Percentiles rank a stretch among this genome's conserved stretches.
phyloP scores from a whole-genome alignment of 179 eudicot genomes.

The Drosera spatulata region DNA sequence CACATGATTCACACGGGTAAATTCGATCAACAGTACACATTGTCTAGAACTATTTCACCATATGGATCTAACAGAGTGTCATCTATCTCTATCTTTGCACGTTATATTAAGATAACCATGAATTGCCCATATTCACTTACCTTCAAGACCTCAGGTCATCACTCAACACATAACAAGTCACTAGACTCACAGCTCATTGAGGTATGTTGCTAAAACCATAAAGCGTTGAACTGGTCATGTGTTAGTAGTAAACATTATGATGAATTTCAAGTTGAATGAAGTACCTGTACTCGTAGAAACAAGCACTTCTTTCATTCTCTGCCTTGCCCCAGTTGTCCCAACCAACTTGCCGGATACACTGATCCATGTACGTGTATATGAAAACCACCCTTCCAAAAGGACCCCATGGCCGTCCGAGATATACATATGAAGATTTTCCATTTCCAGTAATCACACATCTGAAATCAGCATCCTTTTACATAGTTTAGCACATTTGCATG shows the following conservation, averaged over 20 bases:
- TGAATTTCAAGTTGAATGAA: not conserved
- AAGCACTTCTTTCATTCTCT: constrained; percentile 93
- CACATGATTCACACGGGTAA: not conserved
- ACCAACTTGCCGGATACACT: constrained; percentile 56
- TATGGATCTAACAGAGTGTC: too few relatives aligned
- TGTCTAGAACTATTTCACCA: not conserved
- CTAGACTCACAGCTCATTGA: too few relatives aligned
- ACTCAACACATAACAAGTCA: too few relatives aligned
- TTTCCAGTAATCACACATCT: constrained; percentile 93
- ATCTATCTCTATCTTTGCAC: too few relatives aligned
- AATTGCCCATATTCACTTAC: too few relatives aligned
- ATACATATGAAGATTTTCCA: constrained; percentile 41
- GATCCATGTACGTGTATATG: constrained; percentile 58
- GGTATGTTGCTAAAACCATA: not conserved
- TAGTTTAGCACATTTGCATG: too few relatives aligned
- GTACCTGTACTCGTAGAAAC: constrained; percentile 96
- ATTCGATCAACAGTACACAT: not conserved
- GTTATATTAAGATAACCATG: too few relatives aligned
- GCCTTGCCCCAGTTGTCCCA: constrained; percentile 92
- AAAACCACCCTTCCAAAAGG: constrained; percentile 75
- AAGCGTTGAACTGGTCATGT: not conserved
- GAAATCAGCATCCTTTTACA: constrained; percentile 33
- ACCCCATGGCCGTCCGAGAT: constrained; percentile 99
- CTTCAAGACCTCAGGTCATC: too few relatives aligned
- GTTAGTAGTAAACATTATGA: not conserved